phyloP scores from a whole-genome alignment of 2,329 filamentous ascomycete genomes.

The Pyricularia grisea region DNA sequence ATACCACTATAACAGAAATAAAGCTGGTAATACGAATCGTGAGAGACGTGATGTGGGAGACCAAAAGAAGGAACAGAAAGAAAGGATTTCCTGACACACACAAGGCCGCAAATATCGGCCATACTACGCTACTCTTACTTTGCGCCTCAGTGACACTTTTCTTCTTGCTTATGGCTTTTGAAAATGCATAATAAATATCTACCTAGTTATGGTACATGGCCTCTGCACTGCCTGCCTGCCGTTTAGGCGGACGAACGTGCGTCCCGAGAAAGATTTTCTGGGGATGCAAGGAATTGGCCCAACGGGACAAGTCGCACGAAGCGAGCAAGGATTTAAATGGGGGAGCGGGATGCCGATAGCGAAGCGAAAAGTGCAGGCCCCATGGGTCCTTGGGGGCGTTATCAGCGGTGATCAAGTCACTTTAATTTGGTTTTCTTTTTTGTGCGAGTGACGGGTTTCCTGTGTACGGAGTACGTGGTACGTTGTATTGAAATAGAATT shows the following conservation, averaged over 20 bases:
- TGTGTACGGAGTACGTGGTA: no score
- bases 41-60: background rate
- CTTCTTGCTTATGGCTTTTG: background rate
- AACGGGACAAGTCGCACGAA: background rate
- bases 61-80: background rate
- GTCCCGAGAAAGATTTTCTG: background rate
- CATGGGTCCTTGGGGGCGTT: background rate
- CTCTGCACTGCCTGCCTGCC: background rate
- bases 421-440: background rate
- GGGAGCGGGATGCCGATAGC: background rate
- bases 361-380: background rate
- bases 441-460: background rate
- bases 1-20: background rate
- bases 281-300: background rate
- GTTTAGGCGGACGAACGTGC: background rate
- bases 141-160: background rate
- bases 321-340: background rate
- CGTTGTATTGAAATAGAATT: no score
- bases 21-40: background rate
- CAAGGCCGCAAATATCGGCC: background rate
- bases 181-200: background rate
- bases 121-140: background rate
- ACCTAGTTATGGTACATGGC: background rate
- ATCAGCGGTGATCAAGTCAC: background rate
- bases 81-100: background rate